A percentile compares a stretch with the other conserved stretches of the same genome.
Conservation (phyloP, 2,329 filamentous ascomycete species). For the Dactylellina drechsleri region DNA sequence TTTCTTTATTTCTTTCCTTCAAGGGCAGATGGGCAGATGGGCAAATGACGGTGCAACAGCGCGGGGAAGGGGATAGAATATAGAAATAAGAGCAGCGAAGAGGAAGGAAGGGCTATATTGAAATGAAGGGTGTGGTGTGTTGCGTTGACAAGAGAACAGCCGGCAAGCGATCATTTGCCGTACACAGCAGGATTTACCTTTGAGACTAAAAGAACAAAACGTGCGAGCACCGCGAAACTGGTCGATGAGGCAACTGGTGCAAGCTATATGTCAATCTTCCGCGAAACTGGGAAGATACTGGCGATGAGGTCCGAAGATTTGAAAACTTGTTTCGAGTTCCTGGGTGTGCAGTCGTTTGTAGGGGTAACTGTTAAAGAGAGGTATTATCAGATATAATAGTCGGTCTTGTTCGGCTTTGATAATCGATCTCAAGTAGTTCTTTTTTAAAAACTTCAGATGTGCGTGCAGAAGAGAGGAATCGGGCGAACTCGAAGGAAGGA, state of each 20-base stretch:
- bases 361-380: neutral
- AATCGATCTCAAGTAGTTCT: conserved; percentile 2
- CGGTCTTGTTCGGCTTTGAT: conserved; percentile 4
- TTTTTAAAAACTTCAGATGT: conserved; percentile 19
- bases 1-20: neutral
- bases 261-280: conserved; percentile 53
- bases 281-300: conserved; percentile 49
- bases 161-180: conserved; percentile 45
- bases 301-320: conserved; percentile 20
- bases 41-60: too few species aligned
- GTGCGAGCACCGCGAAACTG: conserved; percentile 28
- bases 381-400: conserved; percentile 12
- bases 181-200: conserved; percentile 51
- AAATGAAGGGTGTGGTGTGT: conserved; percentile 25
- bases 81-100: too few species aligned
- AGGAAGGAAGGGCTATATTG: too few species aligned
- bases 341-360: neutral
- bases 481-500: conserved; percentile 26
- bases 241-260: conserved; percentile 54
- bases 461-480: conserved; percentile 28
- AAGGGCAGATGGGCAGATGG: neutral
- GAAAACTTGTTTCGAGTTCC: conserved; percentile 48
- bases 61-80: too few species aligned
- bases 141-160: conserved; percentile 35
- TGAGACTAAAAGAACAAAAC: conserved; percentile 22